Conservation (phyloP, 176 grass and related monocot species). For the Microstegium vimineum region DNA sequence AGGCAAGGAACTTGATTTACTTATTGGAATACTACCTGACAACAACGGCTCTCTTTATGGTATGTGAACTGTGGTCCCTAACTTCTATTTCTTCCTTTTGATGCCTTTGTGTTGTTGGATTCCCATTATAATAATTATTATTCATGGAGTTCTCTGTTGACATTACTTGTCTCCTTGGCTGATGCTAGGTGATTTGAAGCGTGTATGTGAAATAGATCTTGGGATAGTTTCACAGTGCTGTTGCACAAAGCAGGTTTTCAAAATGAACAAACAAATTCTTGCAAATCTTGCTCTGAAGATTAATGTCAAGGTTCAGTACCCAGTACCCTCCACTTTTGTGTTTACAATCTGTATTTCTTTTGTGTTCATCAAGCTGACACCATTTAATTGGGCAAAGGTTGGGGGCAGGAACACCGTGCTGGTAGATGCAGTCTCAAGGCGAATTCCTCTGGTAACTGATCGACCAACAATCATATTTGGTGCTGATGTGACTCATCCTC, state of each 20-base stretch:
- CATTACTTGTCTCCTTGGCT: not conserved
- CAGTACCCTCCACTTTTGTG: not conserved
- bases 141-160: not conserved
- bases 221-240: constrained; percentile 82
- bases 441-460: constrained; percentile 86
- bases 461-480: constrained; percentile 95
- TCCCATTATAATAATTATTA: not conserved
- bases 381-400: constrained; percentile 43
- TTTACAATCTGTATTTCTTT: not conserved
- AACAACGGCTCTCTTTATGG: constrained; percentile 92
- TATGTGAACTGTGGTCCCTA: constrained; percentile 29
- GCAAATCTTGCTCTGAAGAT: constrained; percentile 96
- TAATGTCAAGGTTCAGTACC: constrained; percentile 76
- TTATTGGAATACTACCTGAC: constrained; percentile 86
- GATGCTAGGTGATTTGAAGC: constrained; percentile 81
- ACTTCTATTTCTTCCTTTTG: not conserved
- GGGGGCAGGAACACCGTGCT: constrained; percentile 91
- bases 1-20: constrained; percentile 61
- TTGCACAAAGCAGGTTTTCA: constrained; percentile 79
- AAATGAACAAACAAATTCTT: constrained; percentile 71
- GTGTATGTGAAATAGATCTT: constrained; percentile 92
- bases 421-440: constrained; percentile 69
- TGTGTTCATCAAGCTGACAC: constrained; percentile 11
- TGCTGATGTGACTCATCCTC: constrained; percentile 95
- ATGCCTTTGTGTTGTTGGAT: not conserved